phyloP scores from a whole-genome alignment of 2,329 filamentous ascomycete species.

The Claviceps sp. region DNA sequence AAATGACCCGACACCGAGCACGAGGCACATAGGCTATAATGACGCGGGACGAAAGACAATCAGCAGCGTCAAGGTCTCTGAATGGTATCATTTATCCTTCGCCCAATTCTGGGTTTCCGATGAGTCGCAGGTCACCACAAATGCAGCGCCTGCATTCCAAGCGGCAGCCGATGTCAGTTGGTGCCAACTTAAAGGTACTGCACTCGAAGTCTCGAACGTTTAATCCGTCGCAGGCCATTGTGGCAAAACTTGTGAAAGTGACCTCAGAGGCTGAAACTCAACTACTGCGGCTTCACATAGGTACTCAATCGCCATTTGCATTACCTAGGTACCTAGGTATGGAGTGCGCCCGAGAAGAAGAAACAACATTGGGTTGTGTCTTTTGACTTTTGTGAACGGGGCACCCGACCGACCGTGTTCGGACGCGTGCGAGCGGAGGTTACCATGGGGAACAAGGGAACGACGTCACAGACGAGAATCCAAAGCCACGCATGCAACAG shows the following conservation, averaged over 20 bases:
- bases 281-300: too few relatives aligned
- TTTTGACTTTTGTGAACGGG: background rate
- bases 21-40: background rate
- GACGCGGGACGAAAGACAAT: background rate
- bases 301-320: too few relatives aligned
- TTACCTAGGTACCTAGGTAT: too few relatives aligned
- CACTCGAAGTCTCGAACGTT: too few relatives aligned
- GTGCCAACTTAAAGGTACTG: too few relatives aligned
- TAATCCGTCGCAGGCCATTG: too few relatives aligned
- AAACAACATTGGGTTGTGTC: background rate
- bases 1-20: background rate
- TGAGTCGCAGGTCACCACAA: background rate
- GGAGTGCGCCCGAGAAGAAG: background rate
- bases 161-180: too few relatives aligned
- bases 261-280: too few relatives aligned
- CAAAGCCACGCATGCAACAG: background rate
- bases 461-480: background rate
- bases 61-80: background rate
- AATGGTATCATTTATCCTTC: background rate
- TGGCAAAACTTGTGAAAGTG: too few relatives aligned
- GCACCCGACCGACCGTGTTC: background rate
- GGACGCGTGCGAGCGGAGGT: background rate
- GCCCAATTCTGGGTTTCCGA: too few relatives aligned
- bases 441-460: background rate
- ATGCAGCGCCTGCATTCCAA: background rate